A percentile compares a stretch with the other conserved stretches of the same genome.
phyloP scores from a whole-genome alignment of 108 stramenopile genomes.

The Stephanodiscus triporus region DNA sequence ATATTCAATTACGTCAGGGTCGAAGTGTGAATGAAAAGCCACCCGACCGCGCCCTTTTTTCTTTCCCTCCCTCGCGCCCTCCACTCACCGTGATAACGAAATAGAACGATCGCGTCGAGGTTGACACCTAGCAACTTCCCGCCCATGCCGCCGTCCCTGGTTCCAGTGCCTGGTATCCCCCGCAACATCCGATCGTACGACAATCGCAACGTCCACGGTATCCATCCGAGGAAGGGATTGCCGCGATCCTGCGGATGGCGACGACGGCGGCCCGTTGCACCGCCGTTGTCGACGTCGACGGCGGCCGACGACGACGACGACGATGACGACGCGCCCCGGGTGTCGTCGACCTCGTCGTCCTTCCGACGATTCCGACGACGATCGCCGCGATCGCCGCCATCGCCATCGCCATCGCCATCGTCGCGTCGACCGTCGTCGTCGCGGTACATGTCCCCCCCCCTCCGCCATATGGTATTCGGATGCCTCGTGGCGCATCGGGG shows the following conservation, averaged over 20 bases:
- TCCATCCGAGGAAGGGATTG: slow-evolving; percentile 75
- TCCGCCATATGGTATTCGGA: slow-evolving; percentile 60
- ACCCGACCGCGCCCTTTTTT: not conserved
- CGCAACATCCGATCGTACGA: slow-evolving; percentile 71
- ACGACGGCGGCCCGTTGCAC: not conserved
- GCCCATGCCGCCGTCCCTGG: slow-evolving; percentile 64
- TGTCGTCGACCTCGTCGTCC: too few relatives aligned
- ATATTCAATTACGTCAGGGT: too few relatives aligned
- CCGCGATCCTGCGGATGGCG: slow-evolving; percentile 66
- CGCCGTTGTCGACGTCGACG: too few relatives aligned
- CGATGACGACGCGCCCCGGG: too few relatives aligned
- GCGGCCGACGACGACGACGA: too few relatives aligned
- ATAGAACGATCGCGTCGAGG: slow-evolving; percentile 81
- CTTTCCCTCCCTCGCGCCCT: too few relatives aligned
- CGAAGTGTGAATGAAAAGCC: too few relatives aligned
- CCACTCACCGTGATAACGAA: slow-evolving; percentile 76
- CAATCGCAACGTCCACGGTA: slow-evolving; percentile 62
- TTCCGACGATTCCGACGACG: too few relatives aligned
- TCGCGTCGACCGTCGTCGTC: slow-evolving; percentile 1
- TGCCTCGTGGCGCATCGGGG: slow-evolving; percentile 74
- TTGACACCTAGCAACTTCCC: slow-evolving; percentile 76
- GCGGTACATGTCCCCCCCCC: slow-evolving; percentile 22
- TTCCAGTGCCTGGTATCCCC: slow-evolving; percentile 86
- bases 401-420: not conserved
- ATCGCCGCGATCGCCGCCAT: too few relatives aligned